Percentiles rank a stretch among this genome's conserved stretches.
phyloP scores from a whole-genome alignment of 345 rosid species.

The Orychophragmus violaceus region DNA sequence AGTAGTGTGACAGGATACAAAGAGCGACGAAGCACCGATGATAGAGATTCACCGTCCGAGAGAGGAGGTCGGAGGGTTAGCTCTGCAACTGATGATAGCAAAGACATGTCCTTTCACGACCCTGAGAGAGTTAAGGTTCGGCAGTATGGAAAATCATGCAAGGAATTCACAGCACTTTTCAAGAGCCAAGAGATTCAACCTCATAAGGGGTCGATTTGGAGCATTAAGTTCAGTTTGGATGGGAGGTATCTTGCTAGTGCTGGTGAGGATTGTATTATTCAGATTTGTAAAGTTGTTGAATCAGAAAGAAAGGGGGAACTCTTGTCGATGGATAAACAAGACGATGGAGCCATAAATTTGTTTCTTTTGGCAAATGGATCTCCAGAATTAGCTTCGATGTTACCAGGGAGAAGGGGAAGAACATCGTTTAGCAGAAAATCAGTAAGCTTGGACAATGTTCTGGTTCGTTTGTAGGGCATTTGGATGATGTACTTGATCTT shows the following conservation, averaged over 20 bases:
- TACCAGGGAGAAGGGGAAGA: slow-evolving; percentile 67
- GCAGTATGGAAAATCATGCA: slow-evolving; percentile 73
- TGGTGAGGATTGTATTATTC: slow-evolving; percentile 85
- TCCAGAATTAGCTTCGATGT: slow-evolving; percentile 54
- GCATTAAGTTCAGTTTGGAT: slow-evolving; percentile 82
- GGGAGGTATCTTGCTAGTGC: slow-evolving; percentile 90
- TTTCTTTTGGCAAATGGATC: slow-evolving; percentile 57
- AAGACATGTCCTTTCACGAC: slow-evolving; percentile 70
- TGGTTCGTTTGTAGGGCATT: slow-evolving; percentile 74
- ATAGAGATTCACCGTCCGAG: slow-evolving; percentile 75
- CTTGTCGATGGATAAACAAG: slow-evolving; percentile 56
- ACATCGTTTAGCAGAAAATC: slow-evolving; percentile 71
- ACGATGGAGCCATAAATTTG: slow-evolving; percentile 52
- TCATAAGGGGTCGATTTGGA: slow-evolving; percentile 83
- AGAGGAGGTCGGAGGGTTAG: slow-evolving; percentile 82
- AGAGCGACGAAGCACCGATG: slow-evolving; percentile 84
- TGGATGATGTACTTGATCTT: slow-evolving; percentile 73
- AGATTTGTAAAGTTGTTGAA: slow-evolving; percentile 67
- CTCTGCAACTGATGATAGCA: slow-evolving; percentile 92
- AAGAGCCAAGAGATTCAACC: slow-evolving; percentile 92
- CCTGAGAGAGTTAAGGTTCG: slow-evolving; percentile 81
- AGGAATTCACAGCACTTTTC: slow-evolving; percentile 71
- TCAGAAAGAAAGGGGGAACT: slow-evolving; percentile 78
- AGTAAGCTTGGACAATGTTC: slow-evolving; percentile 55
- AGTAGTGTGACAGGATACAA: slow-evolving; percentile 47